These are phyloP conservation scores for Kandelia obovata DNA, from an alignment of 345 rosid genomes.

Conservation along the genomic window DNA sequence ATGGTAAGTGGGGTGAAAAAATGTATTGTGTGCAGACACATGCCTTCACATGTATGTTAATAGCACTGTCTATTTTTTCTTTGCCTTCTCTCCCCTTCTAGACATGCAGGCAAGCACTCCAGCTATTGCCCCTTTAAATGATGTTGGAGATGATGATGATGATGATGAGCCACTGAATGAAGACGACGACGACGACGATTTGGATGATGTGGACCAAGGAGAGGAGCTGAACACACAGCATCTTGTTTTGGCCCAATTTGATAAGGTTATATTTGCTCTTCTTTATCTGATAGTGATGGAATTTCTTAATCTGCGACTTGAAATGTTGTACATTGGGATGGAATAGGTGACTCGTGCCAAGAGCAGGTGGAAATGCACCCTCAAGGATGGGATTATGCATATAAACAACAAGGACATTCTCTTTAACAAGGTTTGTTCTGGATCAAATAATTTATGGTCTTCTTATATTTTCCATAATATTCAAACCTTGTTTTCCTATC, in stretches of 20 bases:
- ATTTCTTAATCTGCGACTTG: background rate
- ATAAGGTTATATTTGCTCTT: conserved; percentile 54
- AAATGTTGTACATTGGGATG: conserved; percentile 9
- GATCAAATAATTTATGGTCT: background rate
- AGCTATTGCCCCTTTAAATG: conserved; percentile 46
- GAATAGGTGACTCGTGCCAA: conserved; percentile 89
- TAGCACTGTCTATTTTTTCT: background rate
- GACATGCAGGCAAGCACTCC: conserved; percentile 83
- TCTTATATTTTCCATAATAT: background rate
- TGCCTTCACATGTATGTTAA: background rate
- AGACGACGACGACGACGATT: conserved; percentile 85
- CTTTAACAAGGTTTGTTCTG: conserved; percentile 68
- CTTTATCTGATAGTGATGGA: background rate
- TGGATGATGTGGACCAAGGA: conserved; percentile 81
- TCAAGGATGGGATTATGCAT: conserved; percentile 98
- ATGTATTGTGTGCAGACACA: background rate
- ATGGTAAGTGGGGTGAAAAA: conserved; percentile 40
- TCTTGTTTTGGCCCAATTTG: conserved; percentile 94
- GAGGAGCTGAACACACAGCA: conserved; percentile 96
- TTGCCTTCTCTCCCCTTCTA: conserved; percentile 25
- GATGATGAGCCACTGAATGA: conserved; percentile 85
- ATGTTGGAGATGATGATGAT: conserved; percentile 61
- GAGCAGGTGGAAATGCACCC: conserved; percentile 92
- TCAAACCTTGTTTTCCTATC: background rate
- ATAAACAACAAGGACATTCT: conserved; percentile 91